Percentiles rank a stretch among this genome's conserved stretches.
Evolutionary conservation across 768 basidiomycete genomes (phyloP).

Genomic region (Agrocybe pediades): DNA sequence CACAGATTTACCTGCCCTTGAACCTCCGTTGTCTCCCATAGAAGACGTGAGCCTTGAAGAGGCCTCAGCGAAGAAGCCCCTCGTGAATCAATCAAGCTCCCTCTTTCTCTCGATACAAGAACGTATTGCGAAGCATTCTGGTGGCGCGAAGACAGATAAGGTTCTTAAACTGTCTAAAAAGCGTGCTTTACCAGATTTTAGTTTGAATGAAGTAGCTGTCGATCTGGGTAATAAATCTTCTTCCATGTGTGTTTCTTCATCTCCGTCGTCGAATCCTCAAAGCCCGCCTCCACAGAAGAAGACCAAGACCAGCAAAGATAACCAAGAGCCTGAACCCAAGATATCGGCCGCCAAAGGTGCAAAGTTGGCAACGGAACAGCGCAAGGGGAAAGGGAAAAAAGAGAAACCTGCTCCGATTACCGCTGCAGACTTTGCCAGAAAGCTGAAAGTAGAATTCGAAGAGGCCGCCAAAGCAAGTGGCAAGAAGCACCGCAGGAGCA

Average conservation of each 20-base stretch:
- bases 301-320: not conserved
- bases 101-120: constrained; percentile 34
- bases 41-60: constrained; percentile 29
- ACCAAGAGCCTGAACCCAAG: constrained; percentile 11
- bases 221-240: constrained; percentile 25
- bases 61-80: constrained; percentile 5
- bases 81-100: constrained; percentile 27
- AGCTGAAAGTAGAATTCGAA: constrained; percentile 34
- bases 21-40: constrained; percentile 33
- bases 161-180: constrained; percentile 25
- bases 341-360: constrained; percentile 2
- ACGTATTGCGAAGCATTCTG: constrained; percentile 35
- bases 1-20: not conserved
- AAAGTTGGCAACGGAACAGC: constrained; percentile 18
- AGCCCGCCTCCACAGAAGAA: not conserved
- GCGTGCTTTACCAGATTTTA: constrained; percentile 9
- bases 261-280: constrained; percentile 24
- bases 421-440: constrained; percentile 56
- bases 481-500: constrained; percentile 14
- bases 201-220: constrained; percentile 8
- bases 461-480: constrained; percentile 16
- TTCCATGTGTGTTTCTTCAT: constrained; percentile 31
- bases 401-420: constrained; percentile 43
- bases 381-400: constrained; percentile 32
- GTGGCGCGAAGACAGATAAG: constrained; percentile 28